A percentile compares a stretch with the other conserved stretches of the same genome.
These are phyloP conservation scores for Erythrophleum fordii DNA, from an alignment of 306 rosid species.

Conservation along the genomic window DNA sequence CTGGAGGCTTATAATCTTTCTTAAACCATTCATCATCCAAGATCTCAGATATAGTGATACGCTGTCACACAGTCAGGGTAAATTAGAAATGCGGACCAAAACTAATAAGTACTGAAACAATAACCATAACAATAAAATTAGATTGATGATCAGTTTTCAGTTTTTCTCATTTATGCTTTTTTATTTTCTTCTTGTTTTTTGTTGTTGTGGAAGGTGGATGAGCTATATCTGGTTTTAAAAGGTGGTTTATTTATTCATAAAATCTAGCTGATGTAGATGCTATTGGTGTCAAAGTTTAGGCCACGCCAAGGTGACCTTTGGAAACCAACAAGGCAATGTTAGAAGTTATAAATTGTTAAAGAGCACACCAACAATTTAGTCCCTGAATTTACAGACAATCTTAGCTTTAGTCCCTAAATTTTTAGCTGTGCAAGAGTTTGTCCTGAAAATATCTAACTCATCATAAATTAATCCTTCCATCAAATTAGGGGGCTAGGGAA, in stretches of 20 bases:
- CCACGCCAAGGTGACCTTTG: neutral
- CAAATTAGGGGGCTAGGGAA: neutral
- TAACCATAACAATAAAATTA: neutral
- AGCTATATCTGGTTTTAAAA: constrained; percentile 8
- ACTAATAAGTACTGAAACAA: constrained; percentile 27
- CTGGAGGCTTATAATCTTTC: constrained; percentile 79
- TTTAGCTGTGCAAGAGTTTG: neutral
- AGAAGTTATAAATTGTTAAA: neutral
- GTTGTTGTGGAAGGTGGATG: neutral
- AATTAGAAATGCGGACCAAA: constrained; percentile 38
- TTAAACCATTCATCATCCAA: constrained; percentile 93
- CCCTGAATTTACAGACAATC: neutral
- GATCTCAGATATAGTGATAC: constrained; percentile 77
- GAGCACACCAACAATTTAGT: neutral
- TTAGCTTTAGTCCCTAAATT: neutral
- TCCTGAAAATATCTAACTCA: neutral
- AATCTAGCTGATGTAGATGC: constrained; percentile 26
- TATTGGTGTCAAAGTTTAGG: neutral
- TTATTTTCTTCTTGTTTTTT: neutral
- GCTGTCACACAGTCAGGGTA: constrained; percentile 60
- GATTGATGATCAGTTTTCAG: neutral
- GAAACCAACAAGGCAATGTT: neutral
- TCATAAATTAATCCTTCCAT: neutral
- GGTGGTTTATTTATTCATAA: constrained; percentile 9
- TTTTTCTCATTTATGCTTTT: neutral